A percentile compares a stretch with the other conserved stretches of the same genome.
These are phyloP conservation scores for Albatrellus ellisii DNA, from an alignment of 768 basidiomycete genomes.

Conservation along the genomic window DNA sequence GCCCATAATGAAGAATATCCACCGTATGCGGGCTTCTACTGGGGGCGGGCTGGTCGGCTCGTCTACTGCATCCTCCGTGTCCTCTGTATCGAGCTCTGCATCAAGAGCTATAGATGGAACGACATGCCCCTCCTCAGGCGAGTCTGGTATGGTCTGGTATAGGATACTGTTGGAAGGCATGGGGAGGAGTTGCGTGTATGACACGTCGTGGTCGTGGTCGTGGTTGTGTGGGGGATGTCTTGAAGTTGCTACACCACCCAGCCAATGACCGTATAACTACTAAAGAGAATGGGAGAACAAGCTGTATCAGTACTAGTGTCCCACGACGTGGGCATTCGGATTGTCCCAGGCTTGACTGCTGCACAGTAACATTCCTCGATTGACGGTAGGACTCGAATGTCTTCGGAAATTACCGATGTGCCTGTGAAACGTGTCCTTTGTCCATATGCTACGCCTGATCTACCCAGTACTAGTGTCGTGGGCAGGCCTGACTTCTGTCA, in stretches of 20 bases:
- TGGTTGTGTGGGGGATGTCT: background rate
- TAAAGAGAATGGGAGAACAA: no score
- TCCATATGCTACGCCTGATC: no score
- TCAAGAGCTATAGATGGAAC: conserved; percentile 7
- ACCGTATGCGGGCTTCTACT: conserved; percentile 34
- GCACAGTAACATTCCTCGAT: no score
- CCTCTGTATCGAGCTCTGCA: conserved; percentile 2
- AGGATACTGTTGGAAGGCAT: conserved; percentile 6
- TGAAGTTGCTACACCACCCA: background rate
- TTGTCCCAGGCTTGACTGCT: no score
- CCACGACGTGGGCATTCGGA: no score
- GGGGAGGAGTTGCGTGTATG: background rate
- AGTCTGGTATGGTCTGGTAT: conserved; percentile 9
- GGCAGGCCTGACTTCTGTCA: no score
- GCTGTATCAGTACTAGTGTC: no score
- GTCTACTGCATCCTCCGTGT: conserved; percentile 1
- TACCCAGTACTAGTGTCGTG: no score
- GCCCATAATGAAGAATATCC: conserved; percentile 65
- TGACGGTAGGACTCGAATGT: no score
- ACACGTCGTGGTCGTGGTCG: background rate
- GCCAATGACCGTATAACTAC: background rate
- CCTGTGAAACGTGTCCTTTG: no score
- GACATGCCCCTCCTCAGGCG: background rate
- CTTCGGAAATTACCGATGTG: no score
- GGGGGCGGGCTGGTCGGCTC: conserved; percentile 7